Evolutionary conservation across 371 early-diverging fungal species (phyloP).

Genomic region (Mucor piriformis): DNA sequence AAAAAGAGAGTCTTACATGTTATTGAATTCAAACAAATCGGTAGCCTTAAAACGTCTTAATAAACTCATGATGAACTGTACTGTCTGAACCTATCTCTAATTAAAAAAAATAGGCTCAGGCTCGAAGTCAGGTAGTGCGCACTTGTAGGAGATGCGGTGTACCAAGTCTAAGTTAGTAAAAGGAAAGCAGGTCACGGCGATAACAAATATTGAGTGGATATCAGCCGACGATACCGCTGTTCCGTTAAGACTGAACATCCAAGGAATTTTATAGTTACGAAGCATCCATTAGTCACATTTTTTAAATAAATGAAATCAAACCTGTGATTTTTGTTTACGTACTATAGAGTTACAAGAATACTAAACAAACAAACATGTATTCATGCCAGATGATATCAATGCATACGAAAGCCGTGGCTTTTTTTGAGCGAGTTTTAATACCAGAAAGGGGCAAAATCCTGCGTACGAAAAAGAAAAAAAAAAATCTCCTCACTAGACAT

Average conservation of each 20-base stretch:
- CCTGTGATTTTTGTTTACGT: no score
- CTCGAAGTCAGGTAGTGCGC: no score
- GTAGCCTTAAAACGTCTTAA: slow-evolving; percentile 66
- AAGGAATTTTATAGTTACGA: no score
- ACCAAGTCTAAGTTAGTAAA: not conserved
- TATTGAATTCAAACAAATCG: slow-evolving; percentile 90
- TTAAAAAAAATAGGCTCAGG: not conserved
- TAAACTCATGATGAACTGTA: slow-evolving; percentile 46
- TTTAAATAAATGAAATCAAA: no score
- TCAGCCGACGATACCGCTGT: not conserved
- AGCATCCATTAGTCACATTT: no score
- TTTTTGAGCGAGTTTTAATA: not conserved
- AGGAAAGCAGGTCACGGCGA: slow-evolving; percentile 2
- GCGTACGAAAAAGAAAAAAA: not conserved
- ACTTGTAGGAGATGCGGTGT: no score
- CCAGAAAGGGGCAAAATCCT: not conserved
- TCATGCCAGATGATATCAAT: not conserved
- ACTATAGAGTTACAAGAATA: no score
- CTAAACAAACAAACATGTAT: not conserved
- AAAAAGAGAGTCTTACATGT: slow-evolving; percentile 62
- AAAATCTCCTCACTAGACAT: not conserved
- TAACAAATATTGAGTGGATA: not conserved
- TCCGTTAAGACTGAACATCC: no score
- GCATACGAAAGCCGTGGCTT: not conserved
- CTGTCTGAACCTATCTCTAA: no score